Evolutionary conservation across 169 alveolate species (phyloP).

Genomic region (Amoebophrya sp.): DNA sequence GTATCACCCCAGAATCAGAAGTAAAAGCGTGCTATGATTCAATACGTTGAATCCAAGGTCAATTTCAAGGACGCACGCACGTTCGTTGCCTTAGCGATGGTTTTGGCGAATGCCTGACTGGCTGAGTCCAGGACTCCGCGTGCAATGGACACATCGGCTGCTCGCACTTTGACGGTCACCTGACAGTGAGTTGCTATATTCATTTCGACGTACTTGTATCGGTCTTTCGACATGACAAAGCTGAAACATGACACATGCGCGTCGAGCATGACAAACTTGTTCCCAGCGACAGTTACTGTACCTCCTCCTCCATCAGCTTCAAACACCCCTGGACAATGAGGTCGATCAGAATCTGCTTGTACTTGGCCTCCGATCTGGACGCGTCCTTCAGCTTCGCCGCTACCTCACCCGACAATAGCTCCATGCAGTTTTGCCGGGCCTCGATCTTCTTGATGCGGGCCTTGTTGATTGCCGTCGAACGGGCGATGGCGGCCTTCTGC

Average conservation of each 20-base stretch:
- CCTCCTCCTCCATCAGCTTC: constrained; percentile 18
- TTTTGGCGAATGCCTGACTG: background rate
- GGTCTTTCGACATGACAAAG: no score
- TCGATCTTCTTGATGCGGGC: constrained; percentile 74
- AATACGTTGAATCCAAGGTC: background rate
- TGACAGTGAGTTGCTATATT: background rate
- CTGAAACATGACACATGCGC: no score
- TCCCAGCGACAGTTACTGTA: background rate
- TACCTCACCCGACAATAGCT: background rate
- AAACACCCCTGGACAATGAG: constrained; percentile 62
- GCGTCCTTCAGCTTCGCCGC: constrained; percentile 55
- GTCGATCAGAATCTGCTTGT: constrained; percentile 58
- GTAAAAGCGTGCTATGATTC: no score
- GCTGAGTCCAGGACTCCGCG: background rate
- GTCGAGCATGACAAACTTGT: no score
- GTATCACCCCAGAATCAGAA: no score
- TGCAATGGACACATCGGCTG: background rate
- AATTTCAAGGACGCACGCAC: background rate
- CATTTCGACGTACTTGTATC: no score
- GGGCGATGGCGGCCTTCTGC: constrained; percentile 43
- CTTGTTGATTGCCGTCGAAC: constrained; percentile 74
- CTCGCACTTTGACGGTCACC: background rate
- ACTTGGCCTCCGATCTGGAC: constrained; percentile 56
- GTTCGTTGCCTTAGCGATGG: background rate
- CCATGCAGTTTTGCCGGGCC: constrained; percentile 58